These are phyloP conservation scores for Phytophthora pinifolia DNA, from an alignment of 352 stramenopile species.

Conservation along the genomic window DNA sequence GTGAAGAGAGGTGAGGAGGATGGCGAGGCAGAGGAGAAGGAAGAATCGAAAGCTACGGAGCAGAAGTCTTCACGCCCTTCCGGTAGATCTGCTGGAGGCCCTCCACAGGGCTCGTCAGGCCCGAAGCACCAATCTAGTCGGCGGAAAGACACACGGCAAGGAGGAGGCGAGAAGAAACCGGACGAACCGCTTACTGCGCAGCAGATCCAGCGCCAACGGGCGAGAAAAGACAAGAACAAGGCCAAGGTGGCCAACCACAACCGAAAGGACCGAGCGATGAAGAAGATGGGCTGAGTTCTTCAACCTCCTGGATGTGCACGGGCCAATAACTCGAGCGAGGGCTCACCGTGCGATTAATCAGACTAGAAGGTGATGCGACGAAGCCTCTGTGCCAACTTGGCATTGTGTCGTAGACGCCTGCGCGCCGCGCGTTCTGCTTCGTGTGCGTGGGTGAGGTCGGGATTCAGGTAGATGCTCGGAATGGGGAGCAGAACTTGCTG, in stretches of 20 bases:
- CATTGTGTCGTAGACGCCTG: slow-evolving; percentile 42
- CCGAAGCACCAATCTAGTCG: slow-evolving; percentile 20
- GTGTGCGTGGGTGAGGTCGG: slow-evolving; percentile 41
- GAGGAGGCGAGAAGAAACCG: slow-evolving; percentile 20
- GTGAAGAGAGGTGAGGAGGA: slow-evolving; percentile 16
- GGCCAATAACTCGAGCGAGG: background rate
- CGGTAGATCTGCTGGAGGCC: background rate
- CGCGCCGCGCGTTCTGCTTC: slow-evolving; percentile 41
- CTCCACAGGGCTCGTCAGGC: slow-evolving; percentile 4
- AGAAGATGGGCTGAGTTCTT: slow-evolving; percentile 64
- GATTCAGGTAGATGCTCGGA: slow-evolving; percentile 61
- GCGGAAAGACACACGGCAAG: slow-evolving; percentile 33
- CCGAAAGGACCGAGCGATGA: slow-evolving; percentile 80
- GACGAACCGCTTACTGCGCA: slow-evolving; percentile 29
- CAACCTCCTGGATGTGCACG: slow-evolving; percentile 3
- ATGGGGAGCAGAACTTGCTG: slow-evolving; percentile 51
- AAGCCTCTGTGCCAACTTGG: slow-evolving; percentile 41
- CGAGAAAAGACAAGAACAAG: slow-evolving; percentile 75
- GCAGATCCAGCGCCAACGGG: slow-evolving; percentile 46
- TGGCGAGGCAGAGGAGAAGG: slow-evolving; percentile 30
- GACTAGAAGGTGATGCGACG: slow-evolving; percentile 48
- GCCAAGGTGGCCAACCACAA: slow-evolving; percentile 79
- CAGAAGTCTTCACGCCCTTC: slow-evolving; percentile 8
- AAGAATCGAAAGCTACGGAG: slow-evolving; percentile 3
- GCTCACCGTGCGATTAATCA: background rate